Evolutionary conservation across 257 asterid species (phyloP), one percentile per base, ranked within the genome.

Genomic region (Solanum phureja): DNA sequence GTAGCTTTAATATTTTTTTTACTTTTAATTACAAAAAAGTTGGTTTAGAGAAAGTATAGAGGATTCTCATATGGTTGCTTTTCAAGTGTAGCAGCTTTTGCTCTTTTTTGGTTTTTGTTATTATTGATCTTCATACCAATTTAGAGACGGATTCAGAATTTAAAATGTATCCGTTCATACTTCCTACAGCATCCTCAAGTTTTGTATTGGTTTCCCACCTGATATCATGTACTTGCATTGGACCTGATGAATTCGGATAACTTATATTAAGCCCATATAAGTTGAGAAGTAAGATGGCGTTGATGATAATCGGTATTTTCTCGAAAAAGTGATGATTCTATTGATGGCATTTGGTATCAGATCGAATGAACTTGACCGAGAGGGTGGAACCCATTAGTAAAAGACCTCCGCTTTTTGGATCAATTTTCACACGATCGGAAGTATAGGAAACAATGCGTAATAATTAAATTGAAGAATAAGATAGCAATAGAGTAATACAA

Each of bases 121-220:
- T 49, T 49, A 49, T 49, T 49, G 23, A 40, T 71, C 35, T 21
- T 60, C 69, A 0, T 1, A 60, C 3, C 24, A 1, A 3, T 21
- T 23, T 1, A 56, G 1, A 23, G 29, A 10, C 71, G 16, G 71
- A 23, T 23, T 62, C 7, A n/a, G 7, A 23, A 62, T n/a, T 4
- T 62, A 16, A 9, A 60, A 60, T 1, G 4, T 21, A 21, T 58
- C 0, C 0, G 11, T 18, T 56, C 10, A 18, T 18, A 56, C 64
- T 56, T 52, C 1, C 2, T 52, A 16, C 62, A 52, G 18, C 4
- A 1, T 52, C 23, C 62, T 52, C 62, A 52, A 52, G 62, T 52
- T 52, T 2, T 52, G 62, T 52, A 18, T 52, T 16, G n/a, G 62
- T 18, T 56, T 56, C 4, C 1, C 64, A 18, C 64, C 2, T 6